A percentile compares a stretch with the other conserved stretches of the same genome.
Evolutionary conservation across 768 basidiomycete species (phyloP).

Genomic region (Baorangia bicolor): DNA sequence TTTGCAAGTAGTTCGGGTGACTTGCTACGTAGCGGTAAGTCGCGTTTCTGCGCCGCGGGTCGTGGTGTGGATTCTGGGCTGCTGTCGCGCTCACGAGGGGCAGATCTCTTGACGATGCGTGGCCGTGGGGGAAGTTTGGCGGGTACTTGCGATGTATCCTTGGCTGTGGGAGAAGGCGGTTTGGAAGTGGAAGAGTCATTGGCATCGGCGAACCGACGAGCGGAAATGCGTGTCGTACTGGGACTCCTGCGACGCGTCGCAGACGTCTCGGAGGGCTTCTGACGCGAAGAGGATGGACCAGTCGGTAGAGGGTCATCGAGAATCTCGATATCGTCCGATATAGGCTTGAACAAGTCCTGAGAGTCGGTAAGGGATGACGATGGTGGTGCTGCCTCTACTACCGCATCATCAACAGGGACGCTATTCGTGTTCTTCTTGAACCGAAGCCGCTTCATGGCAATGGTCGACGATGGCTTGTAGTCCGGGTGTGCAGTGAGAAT

Average conservation of each 20-base stretch:
- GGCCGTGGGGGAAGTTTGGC: slow-evolving; percentile 15
- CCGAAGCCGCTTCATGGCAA: slow-evolving; percentile 18
- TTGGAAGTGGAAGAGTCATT: slow-evolving; percentile 8
- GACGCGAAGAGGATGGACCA: slow-evolving; percentile 1
- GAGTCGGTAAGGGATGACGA: slow-evolving; percentile 24
- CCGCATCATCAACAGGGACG: neutral
- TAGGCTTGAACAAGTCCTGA: slow-evolving; percentile 22
- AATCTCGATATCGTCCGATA: slow-evolving; percentile 19
- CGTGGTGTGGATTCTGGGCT: slow-evolving; percentile 23
- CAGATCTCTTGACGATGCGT: slow-evolving; percentile 2
- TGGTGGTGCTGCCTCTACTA: slow-evolving; percentile 11
- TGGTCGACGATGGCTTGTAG: slow-evolving; percentile 17
- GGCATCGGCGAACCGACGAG: neutral
- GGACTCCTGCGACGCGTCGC: slow-evolving; percentile 6
- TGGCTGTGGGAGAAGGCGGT: neutral
- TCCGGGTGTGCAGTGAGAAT: slow-evolving; percentile 22
- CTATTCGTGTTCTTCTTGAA: slow-evolving; percentile 37
- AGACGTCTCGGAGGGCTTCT: neutral
- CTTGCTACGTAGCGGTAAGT: slow-evolving; percentile 5
- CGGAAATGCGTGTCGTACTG: neutral
- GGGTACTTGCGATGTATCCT: neutral
- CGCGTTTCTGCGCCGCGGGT: neutral
- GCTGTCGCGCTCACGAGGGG: neutral
- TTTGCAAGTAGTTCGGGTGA: slow-evolving; percentile 1
- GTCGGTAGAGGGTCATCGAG: neutral